These are phyloP conservation scores for Chaetomium sp. DNA, from an alignment of 2,329 filamentous ascomycete species.

Conservation along the genomic window DNA sequence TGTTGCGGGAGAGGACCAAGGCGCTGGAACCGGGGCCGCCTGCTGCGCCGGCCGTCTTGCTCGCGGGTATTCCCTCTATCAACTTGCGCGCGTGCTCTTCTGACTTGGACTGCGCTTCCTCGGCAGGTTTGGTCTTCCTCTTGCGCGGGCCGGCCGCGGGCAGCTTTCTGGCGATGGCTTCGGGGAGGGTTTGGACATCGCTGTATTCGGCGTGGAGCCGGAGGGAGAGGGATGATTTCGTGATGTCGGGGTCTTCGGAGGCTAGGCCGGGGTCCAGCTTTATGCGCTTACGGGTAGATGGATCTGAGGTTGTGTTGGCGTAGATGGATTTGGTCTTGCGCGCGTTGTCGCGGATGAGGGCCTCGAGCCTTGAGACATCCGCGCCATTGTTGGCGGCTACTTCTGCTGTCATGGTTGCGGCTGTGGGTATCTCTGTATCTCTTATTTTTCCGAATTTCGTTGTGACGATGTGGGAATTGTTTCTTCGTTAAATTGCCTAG, in stretches of 20 bases:
- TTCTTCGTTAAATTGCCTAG: conserved; percentile 1
- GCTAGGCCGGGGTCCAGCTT: conserved; percentile 41
- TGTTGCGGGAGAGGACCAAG: conserved; percentile 41
- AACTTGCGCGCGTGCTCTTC: conserved; percentile 62
- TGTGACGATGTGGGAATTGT: background rate
- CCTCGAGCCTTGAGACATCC: conserved; percentile 40
- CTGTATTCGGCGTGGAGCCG: conserved; percentile 76
- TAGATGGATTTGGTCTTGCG: conserved; percentile 47
- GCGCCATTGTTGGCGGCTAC: conserved; percentile 36
- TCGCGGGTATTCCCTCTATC: conserved; percentile 64
- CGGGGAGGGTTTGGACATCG: conserved; percentile 74
- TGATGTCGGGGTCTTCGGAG: conserved; percentile 46
- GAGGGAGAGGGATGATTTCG: conserved; percentile 51
- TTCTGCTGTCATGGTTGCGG: conserved; percentile 37
- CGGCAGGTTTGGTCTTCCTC: conserved; percentile 50
- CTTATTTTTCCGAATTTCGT: background rate
- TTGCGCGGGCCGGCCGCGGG: conserved; percentile 61
- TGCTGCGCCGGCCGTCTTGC: conserved; percentile 35
- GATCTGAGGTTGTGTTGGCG: conserved; percentile 35
- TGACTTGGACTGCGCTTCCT: conserved; percentile 37
- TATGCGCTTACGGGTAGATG: conserved; percentile 40
- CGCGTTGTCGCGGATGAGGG: conserved; percentile 47
- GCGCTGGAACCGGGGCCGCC: conserved; percentile 41
- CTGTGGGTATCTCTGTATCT: conserved; percentile 3
- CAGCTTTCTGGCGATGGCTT: conserved; percentile 76